Evolutionary conservation across 1,284 basidiomycete species (phyloP).

Genomic region (Papiliotrema flavescens): DNA sequence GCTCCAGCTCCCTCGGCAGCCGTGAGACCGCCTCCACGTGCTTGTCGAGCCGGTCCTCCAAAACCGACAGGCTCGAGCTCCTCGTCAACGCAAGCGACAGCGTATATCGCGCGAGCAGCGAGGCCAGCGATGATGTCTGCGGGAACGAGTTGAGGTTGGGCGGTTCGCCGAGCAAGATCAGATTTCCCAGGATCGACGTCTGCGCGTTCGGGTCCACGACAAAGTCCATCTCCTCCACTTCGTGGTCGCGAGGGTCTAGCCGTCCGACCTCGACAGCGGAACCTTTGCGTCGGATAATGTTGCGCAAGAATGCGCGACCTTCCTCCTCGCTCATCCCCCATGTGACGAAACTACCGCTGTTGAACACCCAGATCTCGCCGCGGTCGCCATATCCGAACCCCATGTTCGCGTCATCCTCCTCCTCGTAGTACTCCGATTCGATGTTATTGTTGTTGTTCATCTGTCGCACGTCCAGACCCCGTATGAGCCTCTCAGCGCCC

Average conservation of each 20-base stretch:
- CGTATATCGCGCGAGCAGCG: conserved; percentile 77
- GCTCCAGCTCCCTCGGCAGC: conserved; percentile 68
- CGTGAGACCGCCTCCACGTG: conserved; percentile 75
- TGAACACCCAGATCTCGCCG: conserved; percentile 84
- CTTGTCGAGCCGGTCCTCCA: conserved; percentile 74
- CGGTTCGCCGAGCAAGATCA: conserved; percentile 78
- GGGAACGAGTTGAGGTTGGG: conserved; percentile 50
- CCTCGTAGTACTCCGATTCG: conserved; percentile 26
- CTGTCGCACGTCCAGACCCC: conserved; percentile 32
- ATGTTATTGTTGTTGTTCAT: conserved; percentile 44
- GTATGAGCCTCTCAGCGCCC: conserved; percentile 37
- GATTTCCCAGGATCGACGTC: conserved; percentile 79
- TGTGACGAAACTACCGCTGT: conserved; percentile 77
- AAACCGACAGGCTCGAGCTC: conserved; percentile 74
- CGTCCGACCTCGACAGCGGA: conserved; percentile 60
- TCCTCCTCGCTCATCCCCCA: conserved; percentile 84
- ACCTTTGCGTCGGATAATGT: conserved; percentile 57
- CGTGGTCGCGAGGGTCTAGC: conserved; percentile 58
- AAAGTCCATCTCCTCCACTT: conserved; percentile 86
- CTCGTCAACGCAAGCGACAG: conserved; percentile 84
- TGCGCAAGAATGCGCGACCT: conserved; percentile 62
- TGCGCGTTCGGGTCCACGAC: conserved; percentile 79
- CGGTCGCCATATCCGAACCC: conserved; percentile 56
- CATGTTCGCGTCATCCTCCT: conserved; percentile 43
- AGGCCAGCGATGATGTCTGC: conserved; percentile 41